Percentiles rank a stretch among this genome's conserved stretches.
These are phyloP conservation scores for Termitomyces sp. DNA, from an alignment of 768 basidiomycete genomes.

Conservation along the genomic window DNA sequence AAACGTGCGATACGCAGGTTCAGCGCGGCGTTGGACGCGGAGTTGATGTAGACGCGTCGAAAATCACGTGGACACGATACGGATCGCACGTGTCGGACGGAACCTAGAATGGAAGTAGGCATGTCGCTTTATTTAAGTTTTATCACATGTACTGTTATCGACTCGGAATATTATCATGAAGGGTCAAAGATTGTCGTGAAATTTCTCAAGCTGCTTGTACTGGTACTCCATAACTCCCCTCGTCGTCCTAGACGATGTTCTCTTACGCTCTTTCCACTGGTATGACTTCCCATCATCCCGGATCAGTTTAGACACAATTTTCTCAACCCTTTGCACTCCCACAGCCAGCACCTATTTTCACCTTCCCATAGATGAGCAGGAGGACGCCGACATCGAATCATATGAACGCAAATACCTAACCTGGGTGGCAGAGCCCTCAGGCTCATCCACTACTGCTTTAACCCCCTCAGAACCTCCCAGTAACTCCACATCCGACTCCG, in stretches of 20 bases:
- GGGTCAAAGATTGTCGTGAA: constrained; percentile 5
- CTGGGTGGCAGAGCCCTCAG: constrained; percentile 41
- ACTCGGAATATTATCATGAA: constrained; percentile 46
- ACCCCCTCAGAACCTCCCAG: constrained; percentile 2
- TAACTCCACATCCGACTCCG: constrained; percentile 2
- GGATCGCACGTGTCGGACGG: constrained; percentile 51
- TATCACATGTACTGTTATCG: constrained; percentile 52
- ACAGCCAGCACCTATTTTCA: constrained; percentile 62
- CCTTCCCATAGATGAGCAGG: constrained; percentile 58
- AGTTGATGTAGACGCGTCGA: constrained; percentile 18
- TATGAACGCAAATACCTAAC: constrained; percentile 46
- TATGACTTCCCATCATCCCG: constrained; percentile 8
- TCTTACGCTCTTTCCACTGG: constrained; percentile 45
- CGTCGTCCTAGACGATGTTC: constrained; percentile 30
- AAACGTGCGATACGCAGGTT: constrained; percentile 53
- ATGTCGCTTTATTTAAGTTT: constrained; percentile 4
- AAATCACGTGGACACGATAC: neutral
- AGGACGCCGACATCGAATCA: constrained; percentile 42
- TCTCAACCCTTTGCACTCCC: constrained; percentile 3
- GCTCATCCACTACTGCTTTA: constrained; percentile 15
- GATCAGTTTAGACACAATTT: neutral
- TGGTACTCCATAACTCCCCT: neutral
- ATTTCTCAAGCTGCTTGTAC: constrained; percentile 2
- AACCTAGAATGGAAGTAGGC: neutral
- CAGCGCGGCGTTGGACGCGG: constrained; percentile 39